Conservation (phyloP, 768 basidiomycete genomes). For the Amanita muscaria region DNA sequence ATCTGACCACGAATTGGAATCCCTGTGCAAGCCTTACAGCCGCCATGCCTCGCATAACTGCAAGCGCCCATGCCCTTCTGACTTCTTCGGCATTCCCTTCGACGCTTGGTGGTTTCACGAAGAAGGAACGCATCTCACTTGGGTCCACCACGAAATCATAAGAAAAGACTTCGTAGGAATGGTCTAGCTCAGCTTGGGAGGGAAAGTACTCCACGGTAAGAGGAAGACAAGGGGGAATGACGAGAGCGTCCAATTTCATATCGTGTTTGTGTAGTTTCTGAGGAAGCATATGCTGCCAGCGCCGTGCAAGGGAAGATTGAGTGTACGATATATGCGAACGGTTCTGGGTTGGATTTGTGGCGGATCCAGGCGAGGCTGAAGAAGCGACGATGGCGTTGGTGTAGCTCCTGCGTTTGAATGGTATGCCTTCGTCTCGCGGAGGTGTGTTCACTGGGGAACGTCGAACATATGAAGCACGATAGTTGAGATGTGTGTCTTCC, state of each 20-base stretch:
- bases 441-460: slow-evolving; percentile 63
- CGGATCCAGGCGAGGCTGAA: slow-evolving; percentile 34
- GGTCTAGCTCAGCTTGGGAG: slow-evolving; percentile 60
- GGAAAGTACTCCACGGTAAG: slow-evolving; percentile 89
- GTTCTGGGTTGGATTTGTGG: slow-evolving; percentile 64
- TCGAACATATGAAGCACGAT: slow-evolving; percentile 38
- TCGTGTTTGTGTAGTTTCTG: slow-evolving; percentile 69
- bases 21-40: slow-evolving; percentile 88
- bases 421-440: slow-evolving; percentile 56
- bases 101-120: slow-evolving; percentile 57
- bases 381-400: slow-evolving; percentile 29
- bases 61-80: slow-evolving; percentile 64
- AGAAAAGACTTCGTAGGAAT: slow-evolving; percentile 70
- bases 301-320: slow-evolving; percentile 67
- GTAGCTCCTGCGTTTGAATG: slow-evolving; percentile 45
- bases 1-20: slow-evolving; percentile 81
- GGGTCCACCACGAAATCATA: slow-evolving; percentile 87
- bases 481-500: slow-evolving; percentile 42
- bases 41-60: slow-evolving; percentile 89
- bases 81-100: slow-evolving; percentile 45
- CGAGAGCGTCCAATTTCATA: slow-evolving; percentile 86
- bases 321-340: slow-evolving; percentile 47
- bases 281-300: slow-evolving; percentile 88
- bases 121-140: slow-evolving; percentile 77
- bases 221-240: slow-evolving; percentile 81